Percentiles rank a stretch among this genome's conserved stretches.
These are phyloP conservation scores for Thielaviopsis musarum DNA, from an alignment of 2,329 filamentous ascomycete species.

Conservation along the genomic window DNA sequence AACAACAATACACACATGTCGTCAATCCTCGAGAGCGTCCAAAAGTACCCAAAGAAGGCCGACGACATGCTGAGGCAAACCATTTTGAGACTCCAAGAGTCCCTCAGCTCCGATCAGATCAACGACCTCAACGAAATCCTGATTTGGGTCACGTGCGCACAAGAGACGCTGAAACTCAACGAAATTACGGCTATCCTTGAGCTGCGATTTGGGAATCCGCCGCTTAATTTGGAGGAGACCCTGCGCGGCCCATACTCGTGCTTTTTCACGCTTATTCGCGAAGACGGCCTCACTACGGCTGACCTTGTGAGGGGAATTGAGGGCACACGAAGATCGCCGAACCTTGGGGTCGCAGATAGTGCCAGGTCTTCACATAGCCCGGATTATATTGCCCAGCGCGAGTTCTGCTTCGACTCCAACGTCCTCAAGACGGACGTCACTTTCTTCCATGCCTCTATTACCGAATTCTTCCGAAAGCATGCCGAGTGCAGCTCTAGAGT, in stretches of 20 bases:
- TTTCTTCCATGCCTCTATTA: slow-evolving; percentile 19
- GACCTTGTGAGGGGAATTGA: slow-evolving; percentile 25
- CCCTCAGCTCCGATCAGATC: slow-evolving; percentile 23
- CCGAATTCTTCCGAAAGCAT: slow-evolving; percentile 14
- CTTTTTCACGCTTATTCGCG: slow-evolving; percentile 28
- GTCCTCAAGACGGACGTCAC: slow-evolving; percentile 23
- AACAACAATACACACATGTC: slow-evolving; percentile 27
- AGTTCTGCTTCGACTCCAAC: slow-evolving; percentile 26
- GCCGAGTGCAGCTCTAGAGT: slow-evolving; percentile 4
- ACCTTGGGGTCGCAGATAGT: slow-evolving; percentile 11
- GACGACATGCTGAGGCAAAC: slow-evolving; percentile 27
- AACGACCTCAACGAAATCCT: slow-evolving; percentile 30
- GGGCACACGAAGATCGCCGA: slow-evolving; percentile 11
- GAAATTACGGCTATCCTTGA: slow-evolving; percentile 27
- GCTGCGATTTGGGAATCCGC: slow-evolving; percentile 25
- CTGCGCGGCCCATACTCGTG: slow-evolving; percentile 28
- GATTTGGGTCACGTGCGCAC: slow-evolving; percentile 28
- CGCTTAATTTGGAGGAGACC: slow-evolving; percentile 25
- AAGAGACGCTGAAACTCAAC: slow-evolving; percentile 26
- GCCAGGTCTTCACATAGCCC: slow-evolving; percentile 16
- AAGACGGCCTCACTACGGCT: slow-evolving; percentile 27
- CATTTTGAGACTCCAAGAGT: slow-evolving; percentile 24
- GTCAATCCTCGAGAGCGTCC: slow-evolving; percentile 27
- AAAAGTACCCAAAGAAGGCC: slow-evolving; percentile 27
- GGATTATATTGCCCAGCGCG: slow-evolving; percentile 18